These are phyloP conservation scores for Xylariaceae sp. DNA, from an alignment of 2,329 filamentous ascomycete species.

Conservation along the genomic window DNA sequence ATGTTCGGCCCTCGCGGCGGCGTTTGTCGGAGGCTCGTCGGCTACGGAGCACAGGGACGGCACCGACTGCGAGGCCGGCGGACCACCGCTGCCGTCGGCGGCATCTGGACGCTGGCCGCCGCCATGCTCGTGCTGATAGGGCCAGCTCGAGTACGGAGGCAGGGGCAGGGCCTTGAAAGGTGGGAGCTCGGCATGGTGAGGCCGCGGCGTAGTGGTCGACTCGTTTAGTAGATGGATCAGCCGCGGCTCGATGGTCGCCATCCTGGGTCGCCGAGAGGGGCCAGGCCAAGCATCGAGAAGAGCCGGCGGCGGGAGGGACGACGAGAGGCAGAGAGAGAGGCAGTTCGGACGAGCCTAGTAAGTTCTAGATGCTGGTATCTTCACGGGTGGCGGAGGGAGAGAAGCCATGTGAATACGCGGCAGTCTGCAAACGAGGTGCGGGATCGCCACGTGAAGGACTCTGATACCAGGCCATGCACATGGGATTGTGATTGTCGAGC, in stretches of 20 bases:
- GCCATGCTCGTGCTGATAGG: constrained; percentile 43
- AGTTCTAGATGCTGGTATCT: too few relatives aligned
- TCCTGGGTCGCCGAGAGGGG: constrained; percentile 33
- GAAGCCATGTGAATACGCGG: too few relatives aligned
- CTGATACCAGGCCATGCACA: too few relatives aligned
- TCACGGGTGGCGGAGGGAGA: too few relatives aligned
- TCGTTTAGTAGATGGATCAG: constrained; percentile 59
- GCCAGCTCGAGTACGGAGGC: constrained; percentile 33
- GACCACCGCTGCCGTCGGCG: constrained; percentile 17
- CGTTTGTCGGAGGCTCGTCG: constrained; percentile 16
- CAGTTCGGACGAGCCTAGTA: not conserved
- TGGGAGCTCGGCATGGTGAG: constrained; percentile 43
- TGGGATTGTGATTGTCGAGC: too few relatives aligned
- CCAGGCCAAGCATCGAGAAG: constrained; percentile 31
- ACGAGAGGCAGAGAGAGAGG: too few relatives aligned
- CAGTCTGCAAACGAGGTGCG: too few relatives aligned
- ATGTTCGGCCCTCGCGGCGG: constrained; percentile 17
- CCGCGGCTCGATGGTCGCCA: constrained; percentile 61
- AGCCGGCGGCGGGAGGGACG: constrained; percentile 9
- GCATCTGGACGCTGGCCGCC: constrained; percentile 34
- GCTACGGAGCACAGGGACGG: constrained; percentile 19
- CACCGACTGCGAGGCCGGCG: constrained; percentile 21
- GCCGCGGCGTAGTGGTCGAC: constrained; percentile 39
- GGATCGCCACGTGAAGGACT: too few relatives aligned
- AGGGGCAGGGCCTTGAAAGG: constrained; percentile 43